Percentiles rank a stretch among this genome's conserved stretches.
phyloP scores from a whole-genome alignment of 352 stramenopile species.

The Globisporangium uncinulatum region DNA sequence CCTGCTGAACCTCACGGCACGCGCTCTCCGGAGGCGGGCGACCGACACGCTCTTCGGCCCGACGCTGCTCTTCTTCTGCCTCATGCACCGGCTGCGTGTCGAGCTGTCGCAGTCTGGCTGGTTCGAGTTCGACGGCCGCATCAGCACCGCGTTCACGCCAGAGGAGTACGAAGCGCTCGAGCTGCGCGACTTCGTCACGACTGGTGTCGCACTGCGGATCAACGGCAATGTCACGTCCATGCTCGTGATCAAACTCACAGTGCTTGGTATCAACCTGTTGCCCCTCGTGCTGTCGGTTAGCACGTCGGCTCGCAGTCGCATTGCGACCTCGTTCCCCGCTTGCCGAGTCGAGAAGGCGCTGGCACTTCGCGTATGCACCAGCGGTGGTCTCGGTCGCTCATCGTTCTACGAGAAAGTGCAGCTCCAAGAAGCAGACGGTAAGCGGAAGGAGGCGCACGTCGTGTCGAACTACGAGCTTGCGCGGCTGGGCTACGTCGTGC shows the following conservation, averaged over 20 bases:
- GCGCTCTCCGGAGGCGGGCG: slow-evolving; percentile 1
- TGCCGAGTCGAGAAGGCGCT: no score
- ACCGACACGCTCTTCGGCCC: slow-evolving; percentile 2
- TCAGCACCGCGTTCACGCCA: no score
- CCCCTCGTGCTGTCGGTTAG: neutral
- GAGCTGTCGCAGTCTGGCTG: neutral
- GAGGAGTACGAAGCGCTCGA: neutral
- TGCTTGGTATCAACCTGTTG: neutral
- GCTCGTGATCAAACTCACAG: neutral
- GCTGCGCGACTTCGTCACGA: slow-evolving; percentile 3
- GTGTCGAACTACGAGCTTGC: slow-evolving; percentile 8
- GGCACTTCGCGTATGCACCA: no score
- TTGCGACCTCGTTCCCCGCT: no score
- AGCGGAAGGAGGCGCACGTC: neutral
- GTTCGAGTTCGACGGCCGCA: no score
- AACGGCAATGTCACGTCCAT: slow-evolving; percentile 1
- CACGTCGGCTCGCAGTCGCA: no score
- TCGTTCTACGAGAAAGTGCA: no score
- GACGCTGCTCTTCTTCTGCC: slow-evolving; percentile 3
- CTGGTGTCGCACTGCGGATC: neutral
- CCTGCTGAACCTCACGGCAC: slow-evolving; percentile 2
- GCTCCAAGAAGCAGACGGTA: no score
- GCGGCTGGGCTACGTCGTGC: slow-evolving; percentile 4
- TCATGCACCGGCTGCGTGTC: slow-evolving; percentile 4
- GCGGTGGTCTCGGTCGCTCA: no score